phyloP scores from a whole-genome alignment of 2,329 filamentous ascomycete species.

The Aureobasidium mangrovei region DNA sequence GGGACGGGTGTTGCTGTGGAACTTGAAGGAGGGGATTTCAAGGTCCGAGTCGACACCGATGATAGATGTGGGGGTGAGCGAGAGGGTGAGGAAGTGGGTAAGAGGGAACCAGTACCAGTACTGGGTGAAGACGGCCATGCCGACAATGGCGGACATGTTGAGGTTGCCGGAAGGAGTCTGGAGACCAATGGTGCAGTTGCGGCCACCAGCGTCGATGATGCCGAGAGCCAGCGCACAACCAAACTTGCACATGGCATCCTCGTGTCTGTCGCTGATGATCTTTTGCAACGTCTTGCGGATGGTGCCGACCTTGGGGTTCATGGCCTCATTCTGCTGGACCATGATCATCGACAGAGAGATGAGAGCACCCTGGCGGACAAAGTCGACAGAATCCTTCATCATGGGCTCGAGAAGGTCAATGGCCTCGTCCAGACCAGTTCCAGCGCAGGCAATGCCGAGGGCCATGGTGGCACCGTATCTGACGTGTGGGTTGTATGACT shows the following conservation, averaged over 20 bases:
- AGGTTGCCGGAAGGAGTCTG: conserved; percentile 97
- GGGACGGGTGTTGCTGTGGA: conserved; percentile 87
- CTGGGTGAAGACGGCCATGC: conserved; percentile 96
- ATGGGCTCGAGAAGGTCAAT: conserved; percentile 96
- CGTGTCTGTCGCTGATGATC: conserved; percentile 87
- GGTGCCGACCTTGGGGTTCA: conserved; percentile 90
- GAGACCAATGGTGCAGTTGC: conserved; percentile 95
- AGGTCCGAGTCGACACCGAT: conserved; percentile 91
- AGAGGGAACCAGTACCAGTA: conserved; percentile 99
- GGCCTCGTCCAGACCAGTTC: conserved; percentile 89
- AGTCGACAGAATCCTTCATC: conserved; percentile 98
- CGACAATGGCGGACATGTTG: conserved; percentile 97
- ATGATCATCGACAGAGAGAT: conserved; percentile 96
- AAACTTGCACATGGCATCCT: conserved; percentile 99
- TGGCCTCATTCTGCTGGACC: conserved; percentile 97
- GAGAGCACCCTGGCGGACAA: conserved; percentile 90
- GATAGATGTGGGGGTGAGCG: conserved; percentile 93
- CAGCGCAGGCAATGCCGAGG: conserved; percentile 92
- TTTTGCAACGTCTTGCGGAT: conserved; percentile 92
- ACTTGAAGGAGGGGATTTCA: conserved; percentile 88
- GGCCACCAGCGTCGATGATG: conserved; percentile 94
- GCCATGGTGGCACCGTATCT: conserved; percentile 98
- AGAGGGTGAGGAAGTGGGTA: conserved; percentile 91
- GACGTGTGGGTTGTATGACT: conserved; percentile 98
- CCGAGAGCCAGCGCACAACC: conserved; percentile 87